A percentile compares a stretch with the other conserved stretches of the same genome.
These are phyloP conservation scores for Sarocladium brachiariae DNA, from an alignment of 2,329 filamentous ascomycete species.

Conservation along the genomic window DNA sequence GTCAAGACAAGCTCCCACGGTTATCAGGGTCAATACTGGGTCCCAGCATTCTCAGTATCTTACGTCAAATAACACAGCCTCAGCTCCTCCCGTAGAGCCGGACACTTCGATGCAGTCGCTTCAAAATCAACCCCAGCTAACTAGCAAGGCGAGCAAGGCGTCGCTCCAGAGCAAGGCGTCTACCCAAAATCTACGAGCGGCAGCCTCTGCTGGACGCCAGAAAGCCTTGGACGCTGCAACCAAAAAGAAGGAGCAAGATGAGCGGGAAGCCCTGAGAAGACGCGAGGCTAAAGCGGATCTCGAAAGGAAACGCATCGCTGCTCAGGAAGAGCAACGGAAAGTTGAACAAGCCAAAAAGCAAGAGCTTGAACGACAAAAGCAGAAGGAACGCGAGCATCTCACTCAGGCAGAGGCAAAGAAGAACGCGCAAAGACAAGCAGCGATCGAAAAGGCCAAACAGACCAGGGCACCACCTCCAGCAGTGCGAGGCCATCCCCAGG, in stretches of 20 bases:
- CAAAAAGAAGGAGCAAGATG: constrained; percentile 79
- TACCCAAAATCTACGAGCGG: constrained; percentile 51
- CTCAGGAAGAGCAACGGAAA: constrained; percentile 57
- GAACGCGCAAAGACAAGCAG: constrained; percentile 54
- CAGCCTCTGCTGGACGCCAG: constrained; percentile 54
- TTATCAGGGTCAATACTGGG: constrained; percentile 63
- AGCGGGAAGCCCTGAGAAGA: constrained; percentile 70
- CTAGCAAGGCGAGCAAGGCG: constrained; percentile 60
- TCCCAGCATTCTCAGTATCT: constrained; percentile 56
- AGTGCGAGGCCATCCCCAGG: constrained; percentile 46
- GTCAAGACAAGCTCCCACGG: constrained; percentile 59
- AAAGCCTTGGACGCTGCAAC: constrained; percentile 70
- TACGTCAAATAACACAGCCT: constrained; percentile 29
- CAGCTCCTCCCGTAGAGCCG: background rate
- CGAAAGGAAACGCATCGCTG: constrained; percentile 65
- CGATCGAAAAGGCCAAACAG: constrained; percentile 59
- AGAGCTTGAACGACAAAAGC: constrained; percentile 55
- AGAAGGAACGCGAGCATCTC: constrained; percentile 53
- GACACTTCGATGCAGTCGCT: constrained; percentile 20
- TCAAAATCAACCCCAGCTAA: constrained; percentile 38
- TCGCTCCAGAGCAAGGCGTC: constrained; percentile 55
- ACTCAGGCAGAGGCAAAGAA: constrained; percentile 60
- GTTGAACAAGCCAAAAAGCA: constrained; percentile 52
- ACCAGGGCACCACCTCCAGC: constrained; percentile 57
- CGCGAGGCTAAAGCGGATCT: constrained; percentile 75